Conservation (phyloP, 768 basidiomycete genomes). For the Boletus huronensis region DNA sequence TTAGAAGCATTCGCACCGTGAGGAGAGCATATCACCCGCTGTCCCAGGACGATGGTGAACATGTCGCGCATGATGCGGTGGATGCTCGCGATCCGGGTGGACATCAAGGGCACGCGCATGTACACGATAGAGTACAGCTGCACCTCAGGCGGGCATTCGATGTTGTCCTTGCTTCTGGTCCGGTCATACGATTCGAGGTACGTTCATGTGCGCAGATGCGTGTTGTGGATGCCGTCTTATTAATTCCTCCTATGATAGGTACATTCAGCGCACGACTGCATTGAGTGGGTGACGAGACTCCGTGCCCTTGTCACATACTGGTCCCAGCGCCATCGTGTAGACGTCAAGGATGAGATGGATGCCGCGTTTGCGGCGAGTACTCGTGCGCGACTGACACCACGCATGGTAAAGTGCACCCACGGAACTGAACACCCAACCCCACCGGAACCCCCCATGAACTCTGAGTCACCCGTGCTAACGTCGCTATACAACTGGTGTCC, state of each 20-base stretch:
- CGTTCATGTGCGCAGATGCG: slow-evolving; percentile 11
- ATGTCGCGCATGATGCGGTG: slow-evolving; percentile 24
- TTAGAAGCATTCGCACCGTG: slow-evolving; percentile 65
- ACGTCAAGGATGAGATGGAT: slow-evolving; percentile 80
- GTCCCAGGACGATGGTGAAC: slow-evolving; percentile 28
- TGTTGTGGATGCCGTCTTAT: background rate
- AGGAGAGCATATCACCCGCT: slow-evolving; percentile 45
- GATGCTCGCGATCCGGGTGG: slow-evolving; percentile 70
- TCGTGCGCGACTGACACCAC: slow-evolving; percentile 60
- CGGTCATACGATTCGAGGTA: slow-evolving; percentile 77
- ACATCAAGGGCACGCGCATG: slow-evolving; percentile 45
- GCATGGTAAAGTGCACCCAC: slow-evolving; percentile 28
- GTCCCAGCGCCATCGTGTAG: slow-evolving; percentile 69
- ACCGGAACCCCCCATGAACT: slow-evolving; percentile 52
- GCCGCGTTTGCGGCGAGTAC: slow-evolving; percentile 51
- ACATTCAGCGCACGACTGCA: slow-evolving; percentile 57
- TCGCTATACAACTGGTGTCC: slow-evolving; percentile 87
- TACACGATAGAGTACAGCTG: slow-evolving; percentile 42
- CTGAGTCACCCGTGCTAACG: slow-evolving; percentile 55
- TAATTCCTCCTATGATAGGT: slow-evolving; percentile 40
- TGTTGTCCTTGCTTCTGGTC: slow-evolving; percentile 64
- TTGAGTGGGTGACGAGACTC: slow-evolving; percentile 85
- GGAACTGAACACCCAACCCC: slow-evolving; percentile 39
- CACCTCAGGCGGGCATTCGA: slow-evolving; percentile 74
- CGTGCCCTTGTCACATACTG: slow-evolving; percentile 72